Evolutionary conservation across 2,329 filamentous ascomycete species (phyloP).

Genomic region (Aspergillaceae sp.): DNA sequence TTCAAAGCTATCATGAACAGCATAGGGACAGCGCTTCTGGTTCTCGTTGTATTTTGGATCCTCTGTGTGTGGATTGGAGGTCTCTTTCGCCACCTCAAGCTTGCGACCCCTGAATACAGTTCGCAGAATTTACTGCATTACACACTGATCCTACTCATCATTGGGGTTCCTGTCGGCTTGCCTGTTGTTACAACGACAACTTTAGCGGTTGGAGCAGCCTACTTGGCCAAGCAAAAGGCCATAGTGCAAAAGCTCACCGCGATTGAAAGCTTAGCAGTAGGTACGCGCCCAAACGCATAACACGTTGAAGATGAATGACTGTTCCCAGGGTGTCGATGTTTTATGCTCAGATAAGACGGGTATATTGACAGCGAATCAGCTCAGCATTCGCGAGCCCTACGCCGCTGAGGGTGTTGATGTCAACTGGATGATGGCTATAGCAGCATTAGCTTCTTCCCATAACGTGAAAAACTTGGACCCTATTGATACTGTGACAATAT

Average conservation of each 20-base stretch:
- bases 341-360: constrained; percentile 77
- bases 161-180: constrained; percentile 71
- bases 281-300: too few relatives aligned
- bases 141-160: constrained; percentile 62
- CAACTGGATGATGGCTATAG: constrained; percentile 79
- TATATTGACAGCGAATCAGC: constrained; percentile 54
- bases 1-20: constrained; percentile 80
- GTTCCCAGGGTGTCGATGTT: constrained; percentile 64
- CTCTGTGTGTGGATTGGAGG: constrained; percentile 67
- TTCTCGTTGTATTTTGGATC: constrained; percentile 71
- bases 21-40: constrained; percentile 64
- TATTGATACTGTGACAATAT: constrained; percentile 70
- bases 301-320: not conserved
- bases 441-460: constrained; percentile 67
- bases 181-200: constrained; percentile 72
- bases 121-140: constrained; percentile 60
- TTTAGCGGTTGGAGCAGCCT: constrained; percentile 66
- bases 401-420: constrained; percentile 68
- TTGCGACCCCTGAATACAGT: constrained; percentile 43
- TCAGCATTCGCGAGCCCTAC: constrained; percentile 68
- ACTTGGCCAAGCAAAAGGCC: constrained; percentile 67
- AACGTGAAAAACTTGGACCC: constrained; percentile 71
- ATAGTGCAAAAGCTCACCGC: constrained; percentile 73
- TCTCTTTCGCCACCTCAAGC: constrained; percentile 63
- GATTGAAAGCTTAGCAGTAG: constrained; percentile 67